These are phyloP conservation scores for Plenodomus biglobosus DNA, from an alignment of 2,329 filamentous ascomycete species.

Conservation along the genomic window DNA sequence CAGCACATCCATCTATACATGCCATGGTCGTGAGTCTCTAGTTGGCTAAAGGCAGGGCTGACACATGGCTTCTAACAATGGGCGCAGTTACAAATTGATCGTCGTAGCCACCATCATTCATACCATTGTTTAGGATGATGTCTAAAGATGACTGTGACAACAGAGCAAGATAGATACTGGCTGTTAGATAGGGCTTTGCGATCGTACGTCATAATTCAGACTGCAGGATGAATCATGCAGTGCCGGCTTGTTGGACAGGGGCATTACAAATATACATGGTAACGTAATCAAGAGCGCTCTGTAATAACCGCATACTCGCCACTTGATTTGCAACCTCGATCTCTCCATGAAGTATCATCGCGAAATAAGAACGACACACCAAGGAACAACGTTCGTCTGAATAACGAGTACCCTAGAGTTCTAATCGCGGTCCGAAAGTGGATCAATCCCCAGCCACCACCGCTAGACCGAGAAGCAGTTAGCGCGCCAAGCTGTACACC, in stretches of 20 bases:
- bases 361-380: too few relatives aligned
- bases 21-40: background rate
- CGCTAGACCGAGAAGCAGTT: background rate
- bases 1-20: background rate
- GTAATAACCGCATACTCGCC: too few relatives aligned
- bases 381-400: too few relatives aligned
- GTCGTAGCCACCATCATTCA: background rate
- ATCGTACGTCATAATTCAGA: background rate
- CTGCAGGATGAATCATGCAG: background rate
- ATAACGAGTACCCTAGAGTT: too few relatives aligned
- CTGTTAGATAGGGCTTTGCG: background rate
- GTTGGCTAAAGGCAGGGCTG: background rate
- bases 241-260: background rate
- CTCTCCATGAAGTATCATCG: too few relatives aligned
- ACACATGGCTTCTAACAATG: background rate
- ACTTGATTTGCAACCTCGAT: too few relatives aligned
- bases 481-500: slow-evolving; percentile 9
- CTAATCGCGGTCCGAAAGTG: background rate
- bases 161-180: background rate
- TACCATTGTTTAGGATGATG: background rate
- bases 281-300: too few relatives aligned
- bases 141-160: background rate
- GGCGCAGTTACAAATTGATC: background rate
- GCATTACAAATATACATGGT: background rate
- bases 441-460: background rate